A percentile compares a stretch with the other conserved stretches of the same genome.
These are phyloP conservation scores for Kernera saxatilis DNA, from an alignment of 345 rosid genomes.

Conservation along the genomic window DNA sequence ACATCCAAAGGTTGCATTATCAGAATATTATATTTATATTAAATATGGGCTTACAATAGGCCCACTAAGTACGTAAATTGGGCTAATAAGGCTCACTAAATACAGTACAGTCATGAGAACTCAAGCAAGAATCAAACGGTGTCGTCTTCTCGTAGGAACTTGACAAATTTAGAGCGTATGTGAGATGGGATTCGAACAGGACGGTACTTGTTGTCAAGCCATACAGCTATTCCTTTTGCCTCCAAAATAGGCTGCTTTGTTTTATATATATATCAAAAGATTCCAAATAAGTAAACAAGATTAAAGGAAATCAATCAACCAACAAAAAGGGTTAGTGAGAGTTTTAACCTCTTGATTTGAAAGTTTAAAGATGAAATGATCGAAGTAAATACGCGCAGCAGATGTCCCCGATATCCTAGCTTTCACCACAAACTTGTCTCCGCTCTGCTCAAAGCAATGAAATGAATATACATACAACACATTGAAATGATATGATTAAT, in stretches of 20 bases:
- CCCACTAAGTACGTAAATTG: not conserved
- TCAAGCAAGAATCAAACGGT: slow-evolving; percentile 20
- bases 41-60: not conserved
- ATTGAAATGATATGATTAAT: not conserved
- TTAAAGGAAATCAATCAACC: not conserved
- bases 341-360: slow-evolving; percentile 60
- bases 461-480: not conserved
- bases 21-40: not conserved
- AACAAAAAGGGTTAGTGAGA: not conserved
- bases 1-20: not conserved
- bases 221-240: slow-evolving; percentile 70
- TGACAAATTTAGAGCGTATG: slow-evolving; percentile 56
- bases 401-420: slow-evolving; percentile 63
- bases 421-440: slow-evolving; percentile 66
- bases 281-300: not conserved
- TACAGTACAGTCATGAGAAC: not conserved
- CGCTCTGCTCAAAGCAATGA: slow-evolving; percentile 43
- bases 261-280: not conserved
- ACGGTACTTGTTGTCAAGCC: slow-evolving; percentile 77
- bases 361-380: slow-evolving; percentile 65
- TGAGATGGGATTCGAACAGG: slow-evolving; percentile 69
- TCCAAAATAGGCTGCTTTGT: slow-evolving; percentile 56
- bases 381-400: slow-evolving; percentile 67
- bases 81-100: not conserved
- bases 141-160: slow-evolving; percentile 39